Percentiles rank a stretch among this genome's conserved stretches.
These are phyloP conservation scores for Hericium rajendrae DNA, from an alignment of 768 basidiomycete species.

Conservation along the genomic window DNA sequence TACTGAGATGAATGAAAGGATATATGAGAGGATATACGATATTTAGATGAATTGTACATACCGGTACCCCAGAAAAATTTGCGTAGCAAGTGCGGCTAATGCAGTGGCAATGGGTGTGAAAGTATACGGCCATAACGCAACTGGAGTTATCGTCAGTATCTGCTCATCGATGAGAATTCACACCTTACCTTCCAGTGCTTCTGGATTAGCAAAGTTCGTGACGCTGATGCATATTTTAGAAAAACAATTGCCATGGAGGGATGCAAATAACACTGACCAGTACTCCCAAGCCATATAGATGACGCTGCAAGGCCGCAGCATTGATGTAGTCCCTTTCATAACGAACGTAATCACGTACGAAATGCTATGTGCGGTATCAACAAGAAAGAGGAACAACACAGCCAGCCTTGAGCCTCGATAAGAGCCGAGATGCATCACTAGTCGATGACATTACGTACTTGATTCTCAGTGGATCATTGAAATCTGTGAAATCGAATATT, in stretches of 20 bases:
- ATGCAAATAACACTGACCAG: neutral
- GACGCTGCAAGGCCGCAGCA: neutral
- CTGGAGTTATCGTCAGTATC: constrained; percentile 1
- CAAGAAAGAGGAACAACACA: neutral
- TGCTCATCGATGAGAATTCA: neutral
- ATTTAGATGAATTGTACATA: neutral
- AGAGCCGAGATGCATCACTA: no score
- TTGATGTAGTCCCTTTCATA: neutral
- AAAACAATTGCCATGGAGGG: neutral
- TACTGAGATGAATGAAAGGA: neutral
- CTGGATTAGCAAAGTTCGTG: neutral
- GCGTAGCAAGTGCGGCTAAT: constrained; percentile 39
- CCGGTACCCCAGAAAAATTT: constrained; percentile 23
- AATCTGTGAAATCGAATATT: neutral
- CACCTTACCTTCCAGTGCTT: neutral
- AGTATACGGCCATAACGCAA: constrained; percentile 34
- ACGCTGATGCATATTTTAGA: neutral
- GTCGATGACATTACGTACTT: neutral
- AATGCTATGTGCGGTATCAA: neutral
- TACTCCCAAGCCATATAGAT: neutral
- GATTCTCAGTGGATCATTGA: neutral
- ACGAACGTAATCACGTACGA: neutral
- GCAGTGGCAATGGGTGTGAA: constrained; percentile 40
- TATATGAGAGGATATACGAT: neutral
- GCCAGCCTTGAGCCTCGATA: neutral